phyloP scores from a whole-genome alignment of 495 filamentous ascomycete species.

The Neurospora discreta region DNA sequence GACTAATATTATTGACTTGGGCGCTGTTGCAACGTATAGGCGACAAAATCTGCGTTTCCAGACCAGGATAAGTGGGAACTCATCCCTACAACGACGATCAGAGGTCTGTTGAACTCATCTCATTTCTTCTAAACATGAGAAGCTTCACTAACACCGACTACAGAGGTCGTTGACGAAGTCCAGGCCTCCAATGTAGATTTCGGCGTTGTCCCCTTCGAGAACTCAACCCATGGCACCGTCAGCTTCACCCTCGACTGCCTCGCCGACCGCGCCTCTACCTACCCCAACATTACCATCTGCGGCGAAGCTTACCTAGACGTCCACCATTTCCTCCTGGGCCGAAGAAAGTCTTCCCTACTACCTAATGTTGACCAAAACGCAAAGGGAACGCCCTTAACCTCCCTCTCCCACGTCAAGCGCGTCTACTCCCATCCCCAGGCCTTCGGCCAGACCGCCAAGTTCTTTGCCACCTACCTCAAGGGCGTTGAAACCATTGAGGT shows the following conservation, averaged over 20 bases:
- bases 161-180: slow-evolving; percentile 70
- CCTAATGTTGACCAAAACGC: slow-evolving; percentile 6
- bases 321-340: slow-evolving; percentile 68
- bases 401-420: slow-evolving; percentile 39
- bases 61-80: slow-evolving; percentile 38
- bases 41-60: slow-evolving; percentile 53
- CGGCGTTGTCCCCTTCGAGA: slow-evolving; percentile 92
- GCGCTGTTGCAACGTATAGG: slow-evolving; percentile 35
- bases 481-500: slow-evolving; percentile 71
- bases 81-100: slow-evolving; percentile 48
- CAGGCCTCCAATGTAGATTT: slow-evolving; percentile 50
- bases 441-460: slow-evolving; percentile 82
- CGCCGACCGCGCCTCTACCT: slow-evolving; percentile 52
- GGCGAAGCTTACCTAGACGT: slow-evolving; percentile 77
- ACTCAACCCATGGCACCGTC: slow-evolving; percentile 87
- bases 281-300: slow-evolving; percentile 58
- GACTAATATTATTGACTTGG: not conserved
- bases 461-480: slow-evolving; percentile 54
- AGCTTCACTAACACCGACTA: not conserved
- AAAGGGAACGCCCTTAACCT: slow-evolving; percentile 22
- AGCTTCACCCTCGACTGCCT: slow-evolving; percentile 80
- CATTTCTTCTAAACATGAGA: not conserved
- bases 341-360: not conserved
- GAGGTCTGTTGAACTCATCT: slow-evolving; percentile 30
- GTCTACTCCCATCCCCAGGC: slow-evolving; percentile 92